A percentile compares a stretch with the other conserved stretches of the same genome.
Conservation (phyloP, 2,329 filamentous ascomycete species). For the Penicillium sp. region DNA sequence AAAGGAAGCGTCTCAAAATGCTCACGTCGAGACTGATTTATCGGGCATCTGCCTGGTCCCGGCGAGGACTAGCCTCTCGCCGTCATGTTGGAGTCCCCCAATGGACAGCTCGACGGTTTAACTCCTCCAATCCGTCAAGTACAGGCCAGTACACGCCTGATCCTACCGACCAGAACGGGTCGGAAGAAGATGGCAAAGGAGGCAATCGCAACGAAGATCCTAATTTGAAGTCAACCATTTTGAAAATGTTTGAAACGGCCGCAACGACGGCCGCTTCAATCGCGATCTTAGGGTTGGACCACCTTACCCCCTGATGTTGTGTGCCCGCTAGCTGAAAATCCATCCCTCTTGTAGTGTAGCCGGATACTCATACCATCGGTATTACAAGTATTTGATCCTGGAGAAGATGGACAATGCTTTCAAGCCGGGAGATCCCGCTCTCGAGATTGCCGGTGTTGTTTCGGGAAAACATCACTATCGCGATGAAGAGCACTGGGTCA, state of each 20-base stretch:
- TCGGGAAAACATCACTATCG: conserved; percentile 34
- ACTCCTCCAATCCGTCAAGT: conserved; percentile 19
- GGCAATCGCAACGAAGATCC: conserved; percentile 23
- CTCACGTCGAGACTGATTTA: conserved; percentile 23
- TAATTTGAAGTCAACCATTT: conserved; percentile 34
- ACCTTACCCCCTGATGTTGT: not conserved
- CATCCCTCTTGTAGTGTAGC: conserved; percentile 42
- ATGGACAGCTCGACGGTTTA: conserved; percentile 18
- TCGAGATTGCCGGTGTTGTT: conserved; percentile 63
- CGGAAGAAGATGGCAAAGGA: conserved; percentile 23
- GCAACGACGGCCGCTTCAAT: conserved; percentile 72
- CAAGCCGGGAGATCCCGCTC: conserved; percentile 80
- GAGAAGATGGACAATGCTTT: conserved; percentile 91
- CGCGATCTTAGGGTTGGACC: conserved; percentile 55
- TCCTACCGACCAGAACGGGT: conserved; percentile 26
- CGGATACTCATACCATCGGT: conserved; percentile 71
- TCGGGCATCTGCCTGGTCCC: conserved; percentile 16
- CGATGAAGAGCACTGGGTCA: conserved; percentile 66
- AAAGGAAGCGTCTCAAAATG: conserved; percentile 14
- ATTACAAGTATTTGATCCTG: conserved; percentile 87
- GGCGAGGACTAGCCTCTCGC: conserved; percentile 13
- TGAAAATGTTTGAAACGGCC: conserved; percentile 67
- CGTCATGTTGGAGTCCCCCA: conserved; percentile 6
- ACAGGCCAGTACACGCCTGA: conserved; percentile 21
- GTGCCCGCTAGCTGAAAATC: conserved; percentile 10